phyloP scores from a whole-genome alignment of 2,329 filamentous ascomycete genomes.

The Cladosporium sp. region DNA sequence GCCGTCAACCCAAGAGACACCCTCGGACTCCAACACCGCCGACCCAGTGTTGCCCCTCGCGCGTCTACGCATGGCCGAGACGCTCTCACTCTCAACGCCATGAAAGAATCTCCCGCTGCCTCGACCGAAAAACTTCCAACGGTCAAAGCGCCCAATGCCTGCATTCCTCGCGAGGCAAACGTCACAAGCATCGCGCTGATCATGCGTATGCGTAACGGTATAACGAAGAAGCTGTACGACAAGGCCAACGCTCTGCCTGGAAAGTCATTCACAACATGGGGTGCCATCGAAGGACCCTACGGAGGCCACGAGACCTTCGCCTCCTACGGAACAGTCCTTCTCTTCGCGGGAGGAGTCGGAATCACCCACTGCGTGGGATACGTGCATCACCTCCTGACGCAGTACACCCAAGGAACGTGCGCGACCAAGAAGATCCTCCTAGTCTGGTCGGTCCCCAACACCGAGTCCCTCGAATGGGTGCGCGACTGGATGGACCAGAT shows the following conservation, averaged over 20 bases:
- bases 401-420: conserved; percentile 64
- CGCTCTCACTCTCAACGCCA: conserved; percentile 14
- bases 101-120: neutral
- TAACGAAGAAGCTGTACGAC: conserved; percentile 67
- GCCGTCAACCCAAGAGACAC: conserved; percentile 11
- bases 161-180: conserved; percentile 26
- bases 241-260: conserved; percentile 59
- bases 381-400: conserved; percentile 66
- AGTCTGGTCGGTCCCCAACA: conserved; percentile 75
- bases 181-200: conserved; percentile 61
- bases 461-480: conserved; percentile 62
- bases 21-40: conserved; percentile 5
- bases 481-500: conserved; percentile 63
- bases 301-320: conserved; percentile 65
- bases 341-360: conserved; percentile 77
- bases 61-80: conserved; percentile 13
- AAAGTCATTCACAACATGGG: conserved; percentile 59
- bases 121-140: conserved; percentile 12
- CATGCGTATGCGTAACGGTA: conserved; percentile 68
- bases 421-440: conserved; percentile 68
- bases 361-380: conserved; percentile 77
- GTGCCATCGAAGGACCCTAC: conserved; percentile 73
- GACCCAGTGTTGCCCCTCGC: conserved; percentile 12
- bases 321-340: conserved; percentile 72
- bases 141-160: conserved; percentile 18